Base-by-base conservation (phyloP, 2,329 filamentous ascomycete species). In the Xylariaceae sp. region DNA sequence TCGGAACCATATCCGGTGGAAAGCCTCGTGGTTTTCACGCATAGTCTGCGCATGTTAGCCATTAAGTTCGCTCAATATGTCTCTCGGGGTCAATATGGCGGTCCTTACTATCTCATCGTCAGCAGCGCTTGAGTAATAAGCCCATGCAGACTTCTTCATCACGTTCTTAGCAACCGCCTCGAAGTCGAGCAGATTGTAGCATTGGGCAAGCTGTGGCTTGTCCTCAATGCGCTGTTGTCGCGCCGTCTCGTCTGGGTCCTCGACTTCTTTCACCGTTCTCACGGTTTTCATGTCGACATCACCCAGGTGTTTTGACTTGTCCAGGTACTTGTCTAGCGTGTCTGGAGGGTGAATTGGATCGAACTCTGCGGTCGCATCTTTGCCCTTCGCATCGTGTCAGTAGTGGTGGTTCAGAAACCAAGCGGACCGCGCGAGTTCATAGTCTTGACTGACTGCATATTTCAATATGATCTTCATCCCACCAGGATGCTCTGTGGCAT, bases 111-210 rank as follows among this genome's bases (percentile, higher is more conserved):
- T 90, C 69, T 92, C 89, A 63, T 95, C 89, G 65, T 94, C 89
- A 0, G 92, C 90, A 49, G 89, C 92, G 64, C 88, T 94, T 1
- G 90, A 96, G 70, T 99, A 99, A 74, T 99, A 99, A 22, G 88
- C 94, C 94, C 94, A 99, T 0, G 92, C 92, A 1, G 86, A 87
- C 75, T 88, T 95, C 80, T 95, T 96, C 92, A 97, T 96, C 49
- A 95, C 83, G 36, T 83, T 77, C 61, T 86, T 84, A 5, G 94
- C 94, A 33, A 97, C 92, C 3, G 89, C 84, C 76, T 99, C 94
- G 68, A 99, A 99, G 72, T 99, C 94, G 73, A 94, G 82, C 53
- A 96, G 72, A 67, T 96, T 96, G 71, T 91, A 96, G 75, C 90
- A 96, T 67, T 95, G 87, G 58, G 88, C 85, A 52, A 96, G 74